Evolutionary conservation across 2,329 filamentous ascomycete species (phyloP).

Genomic region (Rutstroemia sp.): DNA sequence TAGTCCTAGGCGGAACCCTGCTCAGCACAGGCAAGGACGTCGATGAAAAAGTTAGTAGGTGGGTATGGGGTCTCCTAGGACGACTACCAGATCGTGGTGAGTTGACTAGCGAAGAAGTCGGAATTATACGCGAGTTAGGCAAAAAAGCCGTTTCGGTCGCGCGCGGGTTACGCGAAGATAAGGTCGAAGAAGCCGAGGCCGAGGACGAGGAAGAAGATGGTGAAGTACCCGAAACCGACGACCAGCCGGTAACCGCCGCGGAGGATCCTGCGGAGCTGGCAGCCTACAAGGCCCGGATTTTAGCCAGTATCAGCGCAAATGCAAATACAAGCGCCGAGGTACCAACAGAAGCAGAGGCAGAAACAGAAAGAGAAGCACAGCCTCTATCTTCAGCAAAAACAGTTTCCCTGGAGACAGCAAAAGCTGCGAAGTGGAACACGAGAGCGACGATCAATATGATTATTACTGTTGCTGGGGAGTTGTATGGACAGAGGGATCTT

Average conservation of each 20-base stretch:
- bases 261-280: background rate
- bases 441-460: conserved; percentile 84
- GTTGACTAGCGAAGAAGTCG: conserved; percentile 68
- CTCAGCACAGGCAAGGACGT: conserved; percentile 52
- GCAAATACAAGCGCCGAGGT: background rate
- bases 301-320: background rate
- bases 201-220: conserved; percentile 10
- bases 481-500: conserved; percentile 83
- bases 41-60: conserved; percentile 62
- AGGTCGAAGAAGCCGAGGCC: conserved; percentile 29
- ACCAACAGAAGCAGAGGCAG: background rate
- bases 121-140: conserved; percentile 69
- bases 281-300: background rate
- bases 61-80: conserved; percentile 80
- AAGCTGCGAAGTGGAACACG: conserved; percentile 31
- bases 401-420: background rate
- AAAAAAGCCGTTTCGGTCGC: conserved; percentile 58
- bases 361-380: background rate
- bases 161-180: conserved; percentile 31
- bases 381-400: background rate
- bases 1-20: conserved; percentile 55
- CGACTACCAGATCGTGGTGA: conserved; percentile 67
- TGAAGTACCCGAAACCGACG: background rate
- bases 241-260: background rate
- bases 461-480: conserved; percentile 76